Base-by-base conservation (phyloP, 768 basidiomycete genomes). In the Amanita jacksonii region DNA sequence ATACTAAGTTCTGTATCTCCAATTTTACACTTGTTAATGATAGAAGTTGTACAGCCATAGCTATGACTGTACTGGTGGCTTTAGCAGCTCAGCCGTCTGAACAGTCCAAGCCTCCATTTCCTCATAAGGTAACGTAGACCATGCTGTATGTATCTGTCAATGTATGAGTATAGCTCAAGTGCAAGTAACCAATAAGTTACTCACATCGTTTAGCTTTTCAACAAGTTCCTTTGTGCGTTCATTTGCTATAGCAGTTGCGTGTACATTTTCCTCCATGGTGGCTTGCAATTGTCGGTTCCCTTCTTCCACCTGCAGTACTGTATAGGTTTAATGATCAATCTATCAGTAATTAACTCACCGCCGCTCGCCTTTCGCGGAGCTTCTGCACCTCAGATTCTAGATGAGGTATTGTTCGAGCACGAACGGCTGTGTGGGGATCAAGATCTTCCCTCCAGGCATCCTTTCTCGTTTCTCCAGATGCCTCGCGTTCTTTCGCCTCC, bases 371-470 rank as follows among this genome's bases (percentile, higher is more conserved):
- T 35, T 63, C 61, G 5, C 59, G 61, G 10, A 75, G 55, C 42
- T 66, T 58, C 27, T 62, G 52, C 5, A 59, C 63, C 43, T 75
- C 68, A 6, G 62, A 56, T 35, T 67, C 64, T 28, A 89, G 55
- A 4, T 79, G 55, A 1, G 85, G 83, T 4, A 85, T 61, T 0
- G 76, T 79, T 41, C 77, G 66, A 1, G 84, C 81, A 37, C 73
- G 68, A 22, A 78, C 73, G 5, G 81, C 81, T 22, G 68, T 69
- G 10, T 67, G 73, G 2, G 87, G 81, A 35, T 76, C 71, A 23
- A 88, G 59, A 45, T 77, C 67, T 38, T 77, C 74, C 47, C 62
- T 73, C 85, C 85, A 89, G 0, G 72, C 53, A 55, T 86, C 81
- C 10, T 68, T 72, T 0, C 66, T 66, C 9, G 59, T 51, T 32